phyloP scores from a whole-genome alignment of 352 stramenopile genomes.

The Phytophthora sansomeana region DNA sequence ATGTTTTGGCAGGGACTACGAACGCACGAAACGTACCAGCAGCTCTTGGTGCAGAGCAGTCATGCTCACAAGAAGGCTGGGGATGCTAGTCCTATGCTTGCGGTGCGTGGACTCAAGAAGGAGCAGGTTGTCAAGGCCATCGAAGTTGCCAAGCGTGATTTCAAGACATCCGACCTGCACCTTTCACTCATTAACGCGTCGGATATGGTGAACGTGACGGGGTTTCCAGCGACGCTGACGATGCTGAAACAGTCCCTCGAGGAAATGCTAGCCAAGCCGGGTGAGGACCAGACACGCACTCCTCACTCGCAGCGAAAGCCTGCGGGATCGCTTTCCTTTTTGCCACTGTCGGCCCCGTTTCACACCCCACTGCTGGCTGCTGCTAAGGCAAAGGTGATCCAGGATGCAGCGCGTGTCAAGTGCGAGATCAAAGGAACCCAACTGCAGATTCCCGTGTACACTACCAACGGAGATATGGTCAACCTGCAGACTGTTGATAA shows the following conservation, averaged over 20 bases:
- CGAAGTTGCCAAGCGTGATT: slow-evolving; percentile 51
- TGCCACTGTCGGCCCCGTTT: slow-evolving; percentile 79
- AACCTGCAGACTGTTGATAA: slow-evolving; percentile 68
- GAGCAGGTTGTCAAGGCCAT: slow-evolving; percentile 65
- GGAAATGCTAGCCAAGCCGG: slow-evolving; percentile 47
- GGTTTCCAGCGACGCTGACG: slow-evolving; percentile 60
- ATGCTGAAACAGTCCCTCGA: slow-evolving; percentile 64
- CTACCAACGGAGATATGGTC: slow-evolving; percentile 51
- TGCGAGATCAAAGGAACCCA: slow-evolving; percentile 50
- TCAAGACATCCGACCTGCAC: slow-evolving; percentile 62
- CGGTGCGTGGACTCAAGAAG: slow-evolving; percentile 63
- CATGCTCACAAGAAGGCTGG: slow-evolving; percentile 39
- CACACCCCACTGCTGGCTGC: slow-evolving; percentile 64
- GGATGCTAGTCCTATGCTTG: slow-evolving; percentile 76
- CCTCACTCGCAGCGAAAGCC: slow-evolving; percentile 87
- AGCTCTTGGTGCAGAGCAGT: slow-evolving; percentile 40
- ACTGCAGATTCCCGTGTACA: slow-evolving; percentile 75
- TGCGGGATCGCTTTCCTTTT: slow-evolving; percentile 57
- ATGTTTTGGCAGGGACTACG: slow-evolving; percentile 88
- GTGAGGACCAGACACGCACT: slow-evolving; percentile 75
- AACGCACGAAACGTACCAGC: slow-evolving; percentile 60
- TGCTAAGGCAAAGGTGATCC: slow-evolving; percentile 54
- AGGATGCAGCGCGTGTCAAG: slow-evolving; percentile 58
- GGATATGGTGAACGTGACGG: slow-evolving; percentile 74
- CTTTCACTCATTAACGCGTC: slow-evolving; percentile 79